Evolutionary conservation across 1,139 yeast genomes (phyloP).

Genomic region (Protomyces arabidopsidicola): DNA sequence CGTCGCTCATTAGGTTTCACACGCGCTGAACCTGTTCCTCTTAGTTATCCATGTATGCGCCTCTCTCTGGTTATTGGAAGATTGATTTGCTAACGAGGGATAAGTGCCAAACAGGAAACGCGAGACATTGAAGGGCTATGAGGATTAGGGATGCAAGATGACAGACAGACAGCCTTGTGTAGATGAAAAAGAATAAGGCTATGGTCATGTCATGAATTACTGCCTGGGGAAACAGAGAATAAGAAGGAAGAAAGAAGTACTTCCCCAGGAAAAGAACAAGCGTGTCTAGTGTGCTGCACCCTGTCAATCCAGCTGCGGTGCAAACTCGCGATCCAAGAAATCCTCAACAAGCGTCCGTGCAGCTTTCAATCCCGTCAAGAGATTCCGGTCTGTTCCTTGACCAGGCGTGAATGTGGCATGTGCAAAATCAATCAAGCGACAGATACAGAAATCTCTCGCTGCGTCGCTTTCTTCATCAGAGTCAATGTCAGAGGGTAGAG

Average conservation of each 20-base stretch:
- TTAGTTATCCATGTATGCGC: conserved; percentile 23
- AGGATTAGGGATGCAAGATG: background rate
- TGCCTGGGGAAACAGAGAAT: background rate
- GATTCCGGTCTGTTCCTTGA: conserved; percentile 65
- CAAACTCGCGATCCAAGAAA: conserved; percentile 3
- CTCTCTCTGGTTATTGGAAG: background rate
- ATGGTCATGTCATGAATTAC: no score
- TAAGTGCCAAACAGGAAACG: background rate
- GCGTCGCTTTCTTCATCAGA: conserved; percentile 14
- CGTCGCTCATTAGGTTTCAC: conserved; percentile 10
- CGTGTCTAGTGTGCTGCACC: background rate
- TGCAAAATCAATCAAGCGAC: conserved; percentile 75
- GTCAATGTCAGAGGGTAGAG: background rate
- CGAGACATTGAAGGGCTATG: background rate
- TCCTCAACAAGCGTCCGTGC: conserved; percentile 10
- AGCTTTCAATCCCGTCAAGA: conserved; percentile 49
- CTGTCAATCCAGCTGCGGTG: background rate
- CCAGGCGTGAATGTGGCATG: conserved; percentile 66
- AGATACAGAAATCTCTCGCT: conserved; percentile 22
- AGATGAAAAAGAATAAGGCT: background rate
- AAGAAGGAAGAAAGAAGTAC: background rate
- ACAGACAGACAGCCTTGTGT: background rate
- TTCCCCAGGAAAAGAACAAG: background rate
- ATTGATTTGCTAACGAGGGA: background rate
- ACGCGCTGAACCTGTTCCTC: conserved; percentile 13